Percentiles rank a stretch among this genome's conserved stretches.
Evolutionary conservation across 2,329 filamentous ascomycete species (phyloP).

Genomic region (Aspergillus felis): DNA sequence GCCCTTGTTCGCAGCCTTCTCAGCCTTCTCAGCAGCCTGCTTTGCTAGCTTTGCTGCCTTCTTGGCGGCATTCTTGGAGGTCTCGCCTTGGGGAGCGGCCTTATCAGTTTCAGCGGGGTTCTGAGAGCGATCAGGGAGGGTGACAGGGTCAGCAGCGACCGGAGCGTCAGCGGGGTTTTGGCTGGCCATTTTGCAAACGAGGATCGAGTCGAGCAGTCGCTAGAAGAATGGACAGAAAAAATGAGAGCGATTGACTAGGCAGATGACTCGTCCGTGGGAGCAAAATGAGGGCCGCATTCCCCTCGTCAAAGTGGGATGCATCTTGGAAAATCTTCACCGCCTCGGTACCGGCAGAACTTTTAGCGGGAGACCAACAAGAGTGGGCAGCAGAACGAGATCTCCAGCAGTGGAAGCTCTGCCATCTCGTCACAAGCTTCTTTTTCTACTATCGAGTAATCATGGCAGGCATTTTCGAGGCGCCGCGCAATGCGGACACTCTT

Average conservation of each 20-base stretch:
- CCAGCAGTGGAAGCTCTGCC: conserved; percentile 27
- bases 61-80: conserved; percentile 30
- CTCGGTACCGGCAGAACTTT: conserved; percentile 39
- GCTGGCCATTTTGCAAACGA: conserved; percentile 27
- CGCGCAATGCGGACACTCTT: conserved; percentile 84
- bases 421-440: conserved; percentile 19
- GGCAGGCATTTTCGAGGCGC: conserved; percentile 94
- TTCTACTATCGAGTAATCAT: conserved; percentile 49
- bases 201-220: conserved; percentile 14
- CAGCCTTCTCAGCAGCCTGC: conserved; percentile 44
- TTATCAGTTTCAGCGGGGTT: conserved; percentile 39
- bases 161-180: conserved; percentile 26
- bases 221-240: conserved; percentile 14
- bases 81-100: conserved; percentile 28
- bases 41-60: conserved; percentile 22
- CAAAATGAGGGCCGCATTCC: conserved; percentile 13
- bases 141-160: conserved; percentile 22
- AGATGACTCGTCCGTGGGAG: conserved; percentile 6
- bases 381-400: conserved; percentile 9
- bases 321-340: conserved; percentile 34
- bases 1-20: conserved; percentile 44
- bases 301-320: conserved; percentile 39
- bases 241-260: conserved; percentile 14
- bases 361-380: conserved; percentile 22
- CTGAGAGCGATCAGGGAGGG: conserved; percentile 38